phyloP scores from a whole-genome alignment of 352 stramenopile genomes.

The Phytophthora crassamura region DNA sequence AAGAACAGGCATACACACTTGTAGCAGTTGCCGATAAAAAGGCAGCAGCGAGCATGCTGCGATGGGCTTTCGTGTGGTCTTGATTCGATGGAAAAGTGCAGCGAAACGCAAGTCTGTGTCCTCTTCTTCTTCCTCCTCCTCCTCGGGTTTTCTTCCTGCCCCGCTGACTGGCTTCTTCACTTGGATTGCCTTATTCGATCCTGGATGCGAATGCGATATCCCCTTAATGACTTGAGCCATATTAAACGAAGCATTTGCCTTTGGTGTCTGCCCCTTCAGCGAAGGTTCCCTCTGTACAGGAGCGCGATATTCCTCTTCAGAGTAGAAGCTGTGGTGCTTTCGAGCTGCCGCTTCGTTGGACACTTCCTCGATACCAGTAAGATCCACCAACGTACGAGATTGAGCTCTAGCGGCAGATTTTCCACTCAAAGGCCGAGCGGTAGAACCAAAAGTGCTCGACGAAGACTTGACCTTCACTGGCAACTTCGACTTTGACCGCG shows the following conservation, averaged over 20 bases:
- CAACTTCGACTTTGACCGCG: constrained; percentile 36
- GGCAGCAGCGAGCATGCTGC: constrained; percentile 72
- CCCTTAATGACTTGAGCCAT: constrained; percentile 73
- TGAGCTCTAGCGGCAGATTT: constrained; percentile 69
- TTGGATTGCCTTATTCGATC: constrained; percentile 28
- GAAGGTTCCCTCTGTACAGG: constrained; percentile 28
- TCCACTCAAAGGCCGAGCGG: constrained; percentile 55
- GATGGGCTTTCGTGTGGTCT: constrained; percentile 79
- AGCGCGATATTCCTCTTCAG: constrained; percentile 59
- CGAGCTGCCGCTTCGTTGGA: constrained; percentile 57
- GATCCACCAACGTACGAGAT: constrained; percentile 47
- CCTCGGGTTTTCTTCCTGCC: constrained; percentile 32
- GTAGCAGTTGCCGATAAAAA: constrained; percentile 85
- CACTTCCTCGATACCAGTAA: constrained; percentile 51
- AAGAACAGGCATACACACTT: constrained; percentile 80
- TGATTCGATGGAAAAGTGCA: constrained; percentile 83
- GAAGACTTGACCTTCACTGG: constrained; percentile 17
- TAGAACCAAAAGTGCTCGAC: constrained; percentile 22
- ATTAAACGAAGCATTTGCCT: constrained; percentile 56
- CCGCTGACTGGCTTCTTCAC: constrained; percentile 12
- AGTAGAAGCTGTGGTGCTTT: constrained; percentile 80
- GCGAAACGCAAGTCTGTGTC: constrained; percentile 61
- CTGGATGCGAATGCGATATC: constrained; percentile 59
- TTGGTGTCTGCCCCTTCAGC: constrained; percentile 27
- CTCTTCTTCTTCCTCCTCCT: constrained; percentile 61